A percentile compares a stretch with the other conserved stretches of the same genome.
phyloP scores from a whole-genome alignment of 345 rosid genomes.

The Citropsis articulata region DNA sequence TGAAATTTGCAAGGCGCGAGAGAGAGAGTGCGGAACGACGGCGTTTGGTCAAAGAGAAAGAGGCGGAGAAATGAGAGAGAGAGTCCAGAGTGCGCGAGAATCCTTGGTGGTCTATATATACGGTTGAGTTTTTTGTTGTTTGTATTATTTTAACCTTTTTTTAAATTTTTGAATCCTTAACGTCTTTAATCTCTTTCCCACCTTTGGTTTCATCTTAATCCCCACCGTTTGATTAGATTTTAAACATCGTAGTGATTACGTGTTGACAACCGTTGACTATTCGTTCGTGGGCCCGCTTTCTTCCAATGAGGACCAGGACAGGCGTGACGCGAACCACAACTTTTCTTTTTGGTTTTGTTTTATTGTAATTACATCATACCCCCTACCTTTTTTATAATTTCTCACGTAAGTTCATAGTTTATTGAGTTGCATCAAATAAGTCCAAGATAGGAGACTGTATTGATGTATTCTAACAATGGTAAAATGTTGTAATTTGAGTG shows the following conservation, averaged over 20 bases:
- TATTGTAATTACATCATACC: accelerated
- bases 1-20: not conserved
- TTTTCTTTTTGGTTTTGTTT: too few species aligned
- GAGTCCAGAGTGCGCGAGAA: constrained; percentile 2
- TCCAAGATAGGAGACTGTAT: too few species aligned
- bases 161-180: constrained; percentile 28
- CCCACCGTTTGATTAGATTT: not conserved
- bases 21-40: not conserved
- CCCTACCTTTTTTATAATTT: not conserved
- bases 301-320: too few species aligned
- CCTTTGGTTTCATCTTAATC: not conserved
- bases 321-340: not conserved
- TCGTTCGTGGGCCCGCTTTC: not conserved
- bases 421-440: too few species aligned
- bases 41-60: not conserved
- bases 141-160: not conserved
- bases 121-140: not conserved
- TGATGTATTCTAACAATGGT: too few species aligned
- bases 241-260: not conserved
- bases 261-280: not conserved
- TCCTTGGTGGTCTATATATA: not conserved
- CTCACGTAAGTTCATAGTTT: too few species aligned
- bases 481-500: too few species aligned
- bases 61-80: not conserved
- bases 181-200: constrained; percentile 22